Conservation (phyloP, 768 basidiomycete genomes). For the Rhizopogon roseolus region DNA sequence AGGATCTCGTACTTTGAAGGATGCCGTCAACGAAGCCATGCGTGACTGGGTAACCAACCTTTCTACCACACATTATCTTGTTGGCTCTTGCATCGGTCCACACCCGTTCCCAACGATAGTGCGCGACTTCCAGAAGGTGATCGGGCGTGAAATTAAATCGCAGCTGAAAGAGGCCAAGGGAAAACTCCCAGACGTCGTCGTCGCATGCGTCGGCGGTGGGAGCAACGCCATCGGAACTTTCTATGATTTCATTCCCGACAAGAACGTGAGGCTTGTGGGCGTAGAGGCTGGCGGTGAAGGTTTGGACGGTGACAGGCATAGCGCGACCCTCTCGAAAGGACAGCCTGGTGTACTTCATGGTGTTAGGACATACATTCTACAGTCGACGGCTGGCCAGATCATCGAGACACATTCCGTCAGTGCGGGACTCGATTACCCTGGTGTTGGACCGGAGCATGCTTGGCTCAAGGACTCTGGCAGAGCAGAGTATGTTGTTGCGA, state of each 20-base stretch:
- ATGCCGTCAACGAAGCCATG: slow-evolving; percentile 97
- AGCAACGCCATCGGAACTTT: slow-evolving; percentile 98
- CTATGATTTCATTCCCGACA: slow-evolving; percentile 92
- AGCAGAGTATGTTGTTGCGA: slow-evolving; percentile 90
- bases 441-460: slow-evolving; percentile 97
- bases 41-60: slow-evolving; percentile 99
- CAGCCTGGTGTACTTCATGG: slow-evolving; percentile 95
- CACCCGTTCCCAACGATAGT: slow-evolving; percentile 99
- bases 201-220: slow-evolving; percentile 97
- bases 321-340: slow-evolving; percentile 89
- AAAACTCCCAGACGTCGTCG: slow-evolving; percentile 90
- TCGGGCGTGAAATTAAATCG: slow-evolving; percentile 89
- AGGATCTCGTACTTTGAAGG: slow-evolving; percentile 93
- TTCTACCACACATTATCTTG: slow-evolving; percentile 90
- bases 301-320: slow-evolving; percentile 79
- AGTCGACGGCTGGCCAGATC: slow-evolving; percentile 87
- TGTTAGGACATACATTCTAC: slow-evolving; percentile 91
- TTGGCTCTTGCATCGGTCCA: slow-evolving; percentile 96
- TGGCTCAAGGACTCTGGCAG: slow-evolving; percentile 94
- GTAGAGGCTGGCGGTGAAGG: slow-evolving; percentile 99
- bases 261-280: slow-evolving; percentile 80
- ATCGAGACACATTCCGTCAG: slow-evolving; percentile 97
- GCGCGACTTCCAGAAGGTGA: slow-evolving; percentile 95
- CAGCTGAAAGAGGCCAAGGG: slow-evolving; percentile 70
- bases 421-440: slow-evolving; percentile 94